These are phyloP conservation scores for Schizosaccharomyces lindneri DNA, from an alignment of 805 yeast genomes.

Conservation along the genomic window DNA sequence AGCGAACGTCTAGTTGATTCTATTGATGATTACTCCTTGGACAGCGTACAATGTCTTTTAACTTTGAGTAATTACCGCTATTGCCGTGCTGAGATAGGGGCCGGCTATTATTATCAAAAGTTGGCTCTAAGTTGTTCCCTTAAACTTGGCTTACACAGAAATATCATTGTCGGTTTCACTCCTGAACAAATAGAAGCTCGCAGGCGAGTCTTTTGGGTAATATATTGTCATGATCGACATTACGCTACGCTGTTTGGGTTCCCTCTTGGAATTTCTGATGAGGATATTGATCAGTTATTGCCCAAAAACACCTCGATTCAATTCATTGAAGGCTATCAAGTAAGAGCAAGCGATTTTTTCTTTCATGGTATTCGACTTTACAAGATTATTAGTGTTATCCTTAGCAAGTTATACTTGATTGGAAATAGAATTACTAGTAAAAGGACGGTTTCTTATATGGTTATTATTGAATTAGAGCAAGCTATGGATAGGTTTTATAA, in stretches of 20 bases:
- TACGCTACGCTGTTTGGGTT: slow-evolving; percentile 68
- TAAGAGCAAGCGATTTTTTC: neutral
- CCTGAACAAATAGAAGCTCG: slow-evolving; percentile 42
- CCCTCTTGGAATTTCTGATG: slow-evolving; percentile 51
- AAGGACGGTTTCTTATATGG: neutral
- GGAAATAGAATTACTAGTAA: neutral
- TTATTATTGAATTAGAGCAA: neutral
- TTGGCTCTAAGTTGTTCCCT: neutral
- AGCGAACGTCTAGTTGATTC: neutral
- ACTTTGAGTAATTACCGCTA: neutral
- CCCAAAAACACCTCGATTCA: slow-evolving; percentile 18
- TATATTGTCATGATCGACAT: slow-evolving; percentile 73
- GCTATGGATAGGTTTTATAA: neutral
- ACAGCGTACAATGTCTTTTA: neutral
- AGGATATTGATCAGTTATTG: slow-evolving; percentile 66
- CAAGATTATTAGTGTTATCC: neutral
- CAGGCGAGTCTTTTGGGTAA: slow-evolving; percentile 69
- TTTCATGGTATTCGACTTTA: neutral
- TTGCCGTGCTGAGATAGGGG: neutral
- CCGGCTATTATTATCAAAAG: neutral
- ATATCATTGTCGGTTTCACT: neutral
- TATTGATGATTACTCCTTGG: neutral
- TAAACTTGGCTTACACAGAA: neutral
- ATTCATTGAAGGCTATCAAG: neutral
- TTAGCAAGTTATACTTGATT: neutral